A percentile compares a stretch with the other conserved stretches of the same genome.
phyloP scores from a whole-genome alignment of 495 filamentous ascomycete species.

The Cladorrhinum samala region DNA sequence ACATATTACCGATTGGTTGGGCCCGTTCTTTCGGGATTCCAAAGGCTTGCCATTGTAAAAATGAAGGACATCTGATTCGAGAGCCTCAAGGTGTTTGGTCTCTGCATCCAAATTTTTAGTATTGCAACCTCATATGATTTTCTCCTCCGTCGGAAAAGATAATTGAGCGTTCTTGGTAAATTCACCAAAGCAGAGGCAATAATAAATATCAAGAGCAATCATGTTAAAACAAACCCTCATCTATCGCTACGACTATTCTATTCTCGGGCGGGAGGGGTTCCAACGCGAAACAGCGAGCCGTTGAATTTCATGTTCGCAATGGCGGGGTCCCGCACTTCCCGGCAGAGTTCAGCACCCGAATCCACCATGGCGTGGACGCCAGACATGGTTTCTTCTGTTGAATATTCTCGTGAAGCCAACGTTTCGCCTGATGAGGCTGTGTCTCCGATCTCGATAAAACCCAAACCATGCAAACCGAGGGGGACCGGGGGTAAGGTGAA shows the following conservation, averaged over 20 bases:
- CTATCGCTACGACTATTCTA: not conserved
- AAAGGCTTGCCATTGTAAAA: too few species aligned
- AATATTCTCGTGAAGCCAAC: not conserved
- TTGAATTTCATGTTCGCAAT: not conserved
- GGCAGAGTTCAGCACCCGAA: not conserved
- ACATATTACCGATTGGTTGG: not conserved
- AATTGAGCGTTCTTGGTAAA: too few species aligned
- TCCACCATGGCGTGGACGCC: not conserved
- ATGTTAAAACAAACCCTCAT: too few species aligned
- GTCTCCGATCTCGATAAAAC: not conserved
- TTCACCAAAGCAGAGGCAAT: too few species aligned
- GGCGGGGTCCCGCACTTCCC: too few species aligned
- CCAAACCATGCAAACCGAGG: not conserved
- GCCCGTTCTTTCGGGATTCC: not conserved
- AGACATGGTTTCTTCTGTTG: not conserved
- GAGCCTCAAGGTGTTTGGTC: too few species aligned
- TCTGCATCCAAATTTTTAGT: too few species aligned
- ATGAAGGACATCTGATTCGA: too few species aligned
- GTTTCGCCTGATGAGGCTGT: not conserved
- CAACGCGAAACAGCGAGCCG: not conserved
- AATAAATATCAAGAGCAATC: too few species aligned
- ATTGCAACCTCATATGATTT: too few species aligned
- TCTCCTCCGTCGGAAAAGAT: too few species aligned
- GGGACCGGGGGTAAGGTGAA: not conserved
- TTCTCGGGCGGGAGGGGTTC: not conserved